Base-by-base conservation (phyloP, 1,139 yeast genomes). In the Candida frijolesensis region DNA sequence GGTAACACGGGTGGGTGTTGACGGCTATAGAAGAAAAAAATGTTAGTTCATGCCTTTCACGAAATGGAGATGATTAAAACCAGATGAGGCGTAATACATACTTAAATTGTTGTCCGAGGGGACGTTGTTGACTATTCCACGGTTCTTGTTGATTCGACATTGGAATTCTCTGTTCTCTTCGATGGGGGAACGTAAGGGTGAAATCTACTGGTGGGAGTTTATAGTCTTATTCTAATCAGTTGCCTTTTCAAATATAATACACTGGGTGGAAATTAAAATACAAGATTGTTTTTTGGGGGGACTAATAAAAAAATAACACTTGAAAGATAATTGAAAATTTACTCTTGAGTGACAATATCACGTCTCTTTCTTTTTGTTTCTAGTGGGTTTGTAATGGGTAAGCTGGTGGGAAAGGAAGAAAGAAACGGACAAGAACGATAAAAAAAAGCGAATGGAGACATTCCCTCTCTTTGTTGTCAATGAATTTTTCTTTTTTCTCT, bases 1-100 rank as follows among this genome's bases (percentile, higher is more conserved):
- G 84, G 84, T 54, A 80, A 74, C 33, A 79, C 81, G 8, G 84
- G 82, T 12, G 82, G 80, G 52, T 72, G 76, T 61, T 68, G 81
- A 60, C 80, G 80, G 57, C 76, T 71, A 40, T 15, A n/a, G n/a
- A 38, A 35, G 9, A 50, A 51, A 18, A 16, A 14, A 22, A 35
- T 50, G 74, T 72, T 71, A 71, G 74, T 70, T 38, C 62, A 12
- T 35, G 12, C 4, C 14, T 18, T 16, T 29, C 15, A 19, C 22
- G 32, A 19, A 7, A 34, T n/a, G 38, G 38, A 34, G 19, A 14
- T 16, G 38, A 16, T 34, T 14, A 16, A 16, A n/a, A 16, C 11
- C 40, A 5, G 34, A 11, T 30, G 15, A 32, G 10, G 30, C 8
- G 6, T 4, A 6, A 46, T 57, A 74, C 80, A 56, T 75, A 76